phyloP scores from a whole-genome alignment of 306 rosid genomes.

The Prunus mume region DNA sequence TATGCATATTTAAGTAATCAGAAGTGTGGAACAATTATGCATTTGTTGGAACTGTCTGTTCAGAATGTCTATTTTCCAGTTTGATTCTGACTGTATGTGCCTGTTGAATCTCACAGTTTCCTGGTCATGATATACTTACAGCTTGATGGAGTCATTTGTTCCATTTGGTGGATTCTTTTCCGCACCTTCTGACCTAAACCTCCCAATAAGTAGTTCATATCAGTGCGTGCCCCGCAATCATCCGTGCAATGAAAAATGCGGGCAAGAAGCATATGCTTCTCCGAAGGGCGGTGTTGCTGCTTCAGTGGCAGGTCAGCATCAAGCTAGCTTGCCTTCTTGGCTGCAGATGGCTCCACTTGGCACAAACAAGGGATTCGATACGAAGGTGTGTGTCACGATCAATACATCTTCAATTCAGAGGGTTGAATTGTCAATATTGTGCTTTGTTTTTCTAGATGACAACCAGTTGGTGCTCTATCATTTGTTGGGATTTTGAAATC shows the following conservation, averaged over 20 bases:
- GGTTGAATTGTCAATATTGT: constrained; percentile 2
- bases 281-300: constrained; percentile 42
- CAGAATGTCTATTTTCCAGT: background rate
- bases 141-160: constrained; percentile 94
- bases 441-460: background rate
- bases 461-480: background rate
- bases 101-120: constrained; percentile 18
- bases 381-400: constrained; percentile 63
- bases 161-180: constrained; percentile 95
- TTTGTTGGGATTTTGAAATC: background rate
- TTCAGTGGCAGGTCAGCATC: constrained; percentile 47
- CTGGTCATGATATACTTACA: constrained; percentile 40
- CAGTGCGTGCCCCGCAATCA: constrained; percentile 41
- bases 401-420: background rate
- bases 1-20: too few species aligned
- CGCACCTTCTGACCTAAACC: constrained; percentile 68
- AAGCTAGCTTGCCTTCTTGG: constrained; percentile 72
- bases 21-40: too few species aligned
- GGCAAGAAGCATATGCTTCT: constrained; percentile 47
- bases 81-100: constrained; percentile 16
- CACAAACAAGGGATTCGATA: constrained; percentile 41
- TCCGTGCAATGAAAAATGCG: constrained; percentile 49
- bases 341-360: constrained; percentile 51
- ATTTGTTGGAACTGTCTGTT: too few species aligned
- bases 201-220: constrained; percentile 44